Evolutionary conservation across 2,329 filamentous ascomycete species (phyloP), one percentile per base, ranked within the genome.

Genomic region (Ceratocystis ficicola): DNA sequence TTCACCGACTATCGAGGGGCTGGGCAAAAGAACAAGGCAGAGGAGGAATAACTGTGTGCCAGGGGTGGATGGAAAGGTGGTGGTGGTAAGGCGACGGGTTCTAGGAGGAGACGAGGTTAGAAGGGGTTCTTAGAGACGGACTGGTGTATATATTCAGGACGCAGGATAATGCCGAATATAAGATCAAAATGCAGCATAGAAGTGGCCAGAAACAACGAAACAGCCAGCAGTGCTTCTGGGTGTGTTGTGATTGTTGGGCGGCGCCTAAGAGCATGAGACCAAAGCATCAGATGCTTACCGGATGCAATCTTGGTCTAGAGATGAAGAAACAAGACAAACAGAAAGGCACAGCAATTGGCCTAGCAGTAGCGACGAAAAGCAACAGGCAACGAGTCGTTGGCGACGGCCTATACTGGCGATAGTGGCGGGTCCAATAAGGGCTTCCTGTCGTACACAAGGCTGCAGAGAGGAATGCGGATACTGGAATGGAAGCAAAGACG

Each of bases 1-100:
- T 65, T 65, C 64, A 65, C 71, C 72, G 70, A 71, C 70, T 67
- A 70, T 55, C n/a, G 52, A 50, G 36, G 52, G 22, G 22, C 48
- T 36, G 25, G 48, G 46, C 28, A 5, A 36, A 28, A 57, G 8
- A 20, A 25, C 25, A 57, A 22, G 10, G 5, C 6, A 20, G 64
- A 41, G 28, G 15, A 55, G 17, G 30, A 63, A 50, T 25, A 15
- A 57, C 46, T 46, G 32, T 61, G 28, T 22, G 32, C 15, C 28
- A 57, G 52, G 52, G 52, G 25, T 20, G 28, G 52, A 36, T 25
- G 20, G 48, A 25, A 25, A 55, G 50, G 15, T 55, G 28, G 5
- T 17, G 52, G 2, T 17, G 52, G 17, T 5, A 17, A n/a, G 15
- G 28, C 15, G 36, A 15, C 52, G n/a, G 28, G 5, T 59, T 59